These are phyloP conservation scores for Exophiala alcalophila DNA, from an alignment of 2,329 filamentous ascomycete genomes.

Conservation along the genomic window DNA sequence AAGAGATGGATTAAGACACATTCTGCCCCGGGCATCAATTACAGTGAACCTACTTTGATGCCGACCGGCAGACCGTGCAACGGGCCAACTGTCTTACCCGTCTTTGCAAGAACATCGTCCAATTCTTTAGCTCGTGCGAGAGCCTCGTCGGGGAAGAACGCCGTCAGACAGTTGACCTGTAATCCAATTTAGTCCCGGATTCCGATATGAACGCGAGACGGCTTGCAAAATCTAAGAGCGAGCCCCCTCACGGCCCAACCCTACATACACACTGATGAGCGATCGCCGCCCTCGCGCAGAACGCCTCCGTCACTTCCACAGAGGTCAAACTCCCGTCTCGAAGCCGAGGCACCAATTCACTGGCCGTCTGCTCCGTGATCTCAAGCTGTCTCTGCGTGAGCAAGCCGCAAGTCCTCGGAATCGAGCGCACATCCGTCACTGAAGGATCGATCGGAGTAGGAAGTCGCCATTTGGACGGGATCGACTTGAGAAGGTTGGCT, in stretches of 20 bases:
- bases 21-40: no score
- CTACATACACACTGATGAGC: slow-evolving; percentile 36
- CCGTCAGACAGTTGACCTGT: slow-evolving; percentile 44
- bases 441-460: slow-evolving; percentile 5
- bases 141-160: slow-evolving; percentile 52
- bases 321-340: slow-evolving; percentile 45
- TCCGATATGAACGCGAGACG: no score
- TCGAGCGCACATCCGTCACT: slow-evolving; percentile 3
- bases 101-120: slow-evolving; percentile 40
- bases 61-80: slow-evolving; percentile 58
- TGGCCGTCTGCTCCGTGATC: slow-evolving; percentile 51
- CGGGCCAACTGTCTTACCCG: slow-evolving; percentile 18
- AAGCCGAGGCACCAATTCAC: slow-evolving; percentile 43
- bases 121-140: slow-evolving; percentile 46
- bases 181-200: no score
- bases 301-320: slow-evolving; percentile 50
- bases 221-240: no score
- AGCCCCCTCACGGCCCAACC: no score
- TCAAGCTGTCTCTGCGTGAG: slow-evolving; percentile 37
- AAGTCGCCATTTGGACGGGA: slow-evolving; percentile 18
- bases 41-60: slow-evolving; percentile 38
- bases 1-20: no score
- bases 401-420: slow-evolving; percentile 18
- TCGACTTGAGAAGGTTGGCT: slow-evolving; percentile 9
- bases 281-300: slow-evolving; percentile 54